A percentile compares a stretch with the other conserved stretches of the same genome.
phyloP scores from a whole-genome alignment of 1,284 basidiomycete genomes.

The Cutaneotrichosporon sp. region DNA sequence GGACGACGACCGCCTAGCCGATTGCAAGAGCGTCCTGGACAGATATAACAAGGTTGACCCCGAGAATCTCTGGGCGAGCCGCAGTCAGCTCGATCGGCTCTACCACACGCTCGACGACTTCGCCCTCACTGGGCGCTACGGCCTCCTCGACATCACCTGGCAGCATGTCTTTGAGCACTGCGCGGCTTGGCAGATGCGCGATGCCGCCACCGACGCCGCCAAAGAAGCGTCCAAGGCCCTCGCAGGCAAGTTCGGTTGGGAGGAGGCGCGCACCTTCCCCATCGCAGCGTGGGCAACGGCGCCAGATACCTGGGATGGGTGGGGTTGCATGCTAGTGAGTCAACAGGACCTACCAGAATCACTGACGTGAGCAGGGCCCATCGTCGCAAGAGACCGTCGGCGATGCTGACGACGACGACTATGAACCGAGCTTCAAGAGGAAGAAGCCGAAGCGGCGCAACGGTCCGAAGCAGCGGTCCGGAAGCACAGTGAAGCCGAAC shows the following conservation, averaged over 20 bases:
- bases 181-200: slow-evolving; percentile 2
- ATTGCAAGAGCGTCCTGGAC: background rate
- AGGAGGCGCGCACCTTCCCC: background rate
- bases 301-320: background rate
- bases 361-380: background rate
- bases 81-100: background rate
- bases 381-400: background rate
- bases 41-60: background rate
- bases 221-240: background rate
- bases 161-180: background rate
- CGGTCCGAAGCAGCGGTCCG: no score
- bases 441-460: no score
- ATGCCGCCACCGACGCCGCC: background rate
- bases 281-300: background rate
- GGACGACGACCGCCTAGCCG: background rate
- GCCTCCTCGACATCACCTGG: background rate
- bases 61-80: background rate
- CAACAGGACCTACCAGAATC: background rate
- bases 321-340: background rate
- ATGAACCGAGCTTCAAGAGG: no score
- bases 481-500: no score
- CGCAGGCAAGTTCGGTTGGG: background rate
- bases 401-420: background rate
- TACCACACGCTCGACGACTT: background rate
- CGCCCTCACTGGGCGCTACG: background rate